Conservation (phyloP, 768 basidiomycete genomes). For the Melanogaster broomeanus region DNA sequence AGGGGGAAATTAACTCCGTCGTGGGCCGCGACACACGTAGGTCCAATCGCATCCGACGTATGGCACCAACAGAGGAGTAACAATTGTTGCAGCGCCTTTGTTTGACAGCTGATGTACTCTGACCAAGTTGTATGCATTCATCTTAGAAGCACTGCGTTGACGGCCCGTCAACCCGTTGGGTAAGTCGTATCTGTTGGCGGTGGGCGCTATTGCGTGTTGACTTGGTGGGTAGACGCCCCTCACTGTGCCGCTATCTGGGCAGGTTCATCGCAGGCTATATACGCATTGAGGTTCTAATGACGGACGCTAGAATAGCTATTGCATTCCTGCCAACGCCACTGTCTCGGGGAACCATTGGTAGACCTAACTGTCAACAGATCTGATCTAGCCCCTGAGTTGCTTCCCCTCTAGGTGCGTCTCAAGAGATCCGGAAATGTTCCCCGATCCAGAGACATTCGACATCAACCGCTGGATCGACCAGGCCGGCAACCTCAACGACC, state of each 20-base stretch:
- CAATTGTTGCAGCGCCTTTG: constrained; percentile 25
- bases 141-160: constrained; percentile 34
- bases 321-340: constrained; percentile 24
- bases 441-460: constrained; percentile 29
- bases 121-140: constrained; percentile 30
- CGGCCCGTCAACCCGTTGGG: constrained; percentile 24
- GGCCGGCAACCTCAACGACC: constrained; percentile 45
- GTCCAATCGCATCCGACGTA: background rate
- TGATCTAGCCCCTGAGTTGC: background rate
- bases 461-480: constrained; percentile 53
- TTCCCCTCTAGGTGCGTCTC: background rate
- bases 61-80: background rate
- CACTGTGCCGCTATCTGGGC: constrained; percentile 3
- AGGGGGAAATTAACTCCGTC: constrained; percentile 33
- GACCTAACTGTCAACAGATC: background rate
- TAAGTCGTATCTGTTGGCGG: background rate
- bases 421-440: constrained; percentile 1
- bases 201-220: background rate
- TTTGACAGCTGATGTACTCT: constrained; percentile 30
- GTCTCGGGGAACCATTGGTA: constrained; percentile 24
- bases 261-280: background rate
- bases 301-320: constrained; percentile 20
- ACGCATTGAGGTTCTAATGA: background rate
- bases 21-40: constrained; percentile 30
- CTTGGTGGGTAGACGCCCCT: background rate